Base-by-base conservation (phyloP, 1,284 basidiomycete species). In the Sphaerobolus stellatus region DNA sequence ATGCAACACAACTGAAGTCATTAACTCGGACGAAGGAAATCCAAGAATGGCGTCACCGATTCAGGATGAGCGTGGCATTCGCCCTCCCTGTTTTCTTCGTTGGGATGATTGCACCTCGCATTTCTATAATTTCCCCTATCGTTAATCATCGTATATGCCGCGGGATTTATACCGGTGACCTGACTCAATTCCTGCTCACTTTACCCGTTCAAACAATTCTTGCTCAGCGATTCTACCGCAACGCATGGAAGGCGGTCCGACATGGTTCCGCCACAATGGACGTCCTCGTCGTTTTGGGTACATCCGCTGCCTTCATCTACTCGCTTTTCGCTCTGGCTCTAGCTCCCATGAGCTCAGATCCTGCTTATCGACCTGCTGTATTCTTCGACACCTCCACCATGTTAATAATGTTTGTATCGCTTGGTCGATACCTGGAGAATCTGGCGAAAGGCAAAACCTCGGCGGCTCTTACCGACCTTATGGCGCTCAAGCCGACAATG, bases 341-440 rank as follows among this genome's bases (percentile, higher is more conserved):
- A 45, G 84, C 88, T 31, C 76, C 83, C 22, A 83, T 89, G 72
- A 81, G 83, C 63, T 67, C 73, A 3, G 62, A 60, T 5, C 77
- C 84, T 0, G 80, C 82, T 52, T 91, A 81, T 67, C 85, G 82
- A 33, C 96, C 97, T 1, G 83, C 90, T 66, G 85, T 94, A 29
- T 99, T 98, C 75, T 99, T 99, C 73, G 97, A 99, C 73, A 99
- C 97, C 1, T 95, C 92, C 64, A 97, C 95, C 16, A 99, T 99
- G 97, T 78, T 99, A 56, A 91, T 99, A 79, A 94, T 89, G 71
- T 99, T 99, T 68, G 92, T 78, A 47, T 85, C 86, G 13, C 66
- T 86, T 54, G 74, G 74, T 38, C 77, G 82, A 54, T 81, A 79
- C 64, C 64, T 86, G 46, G 86, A 90, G 66, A 77, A 73, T 60